Conservation (phyloP, 257 asterid species). For the Rauvolfia tetraphylla region DNA sequence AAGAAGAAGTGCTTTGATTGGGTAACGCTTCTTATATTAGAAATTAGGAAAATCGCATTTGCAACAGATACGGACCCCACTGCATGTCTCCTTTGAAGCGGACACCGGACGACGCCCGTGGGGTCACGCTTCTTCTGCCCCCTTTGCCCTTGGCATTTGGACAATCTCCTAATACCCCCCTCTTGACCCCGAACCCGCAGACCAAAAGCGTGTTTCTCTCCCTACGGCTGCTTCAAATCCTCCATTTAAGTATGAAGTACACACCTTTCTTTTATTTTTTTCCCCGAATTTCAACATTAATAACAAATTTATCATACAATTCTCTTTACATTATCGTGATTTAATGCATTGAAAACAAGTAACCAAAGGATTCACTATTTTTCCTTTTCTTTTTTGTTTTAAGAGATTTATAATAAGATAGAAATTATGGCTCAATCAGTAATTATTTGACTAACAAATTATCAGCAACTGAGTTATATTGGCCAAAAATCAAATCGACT, state of each 20-base stretch:
- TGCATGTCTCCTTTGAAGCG: conserved; percentile 25
- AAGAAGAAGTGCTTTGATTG: not conserved
- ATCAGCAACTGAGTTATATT: too few relatives aligned
- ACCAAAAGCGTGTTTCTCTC: conserved; percentile 22
- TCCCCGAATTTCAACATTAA: not conserved
- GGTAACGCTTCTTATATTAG: not conserved
- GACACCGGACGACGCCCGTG: conserved; percentile 28
- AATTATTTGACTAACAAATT: too few relatives aligned
- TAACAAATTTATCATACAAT: too few relatives aligned
- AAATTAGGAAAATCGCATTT: not conserved
- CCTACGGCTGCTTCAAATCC: not conserved
- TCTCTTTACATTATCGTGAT: too few relatives aligned
- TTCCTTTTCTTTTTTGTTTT: too few relatives aligned
- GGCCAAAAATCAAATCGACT: too few relatives aligned
- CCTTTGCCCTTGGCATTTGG: conserved; percentile 21
- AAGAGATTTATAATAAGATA: too few relatives aligned
- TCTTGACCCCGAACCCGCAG: conserved; percentile 24
- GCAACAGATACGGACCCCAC: conserved; percentile 18
- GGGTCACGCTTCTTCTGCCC: conserved; percentile 32
- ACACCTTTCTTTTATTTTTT: too few relatives aligned
- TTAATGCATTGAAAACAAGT: too few relatives aligned
- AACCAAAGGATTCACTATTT: too few relatives aligned
- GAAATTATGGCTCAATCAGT: too few relatives aligned
- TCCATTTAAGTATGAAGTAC: not conserved
- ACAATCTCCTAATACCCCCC: conserved; percentile 9